These are phyloP conservation scores for Croton setiger DNA, from an alignment of 441 rosid genomes.

Conservation along the genomic window DNA sequence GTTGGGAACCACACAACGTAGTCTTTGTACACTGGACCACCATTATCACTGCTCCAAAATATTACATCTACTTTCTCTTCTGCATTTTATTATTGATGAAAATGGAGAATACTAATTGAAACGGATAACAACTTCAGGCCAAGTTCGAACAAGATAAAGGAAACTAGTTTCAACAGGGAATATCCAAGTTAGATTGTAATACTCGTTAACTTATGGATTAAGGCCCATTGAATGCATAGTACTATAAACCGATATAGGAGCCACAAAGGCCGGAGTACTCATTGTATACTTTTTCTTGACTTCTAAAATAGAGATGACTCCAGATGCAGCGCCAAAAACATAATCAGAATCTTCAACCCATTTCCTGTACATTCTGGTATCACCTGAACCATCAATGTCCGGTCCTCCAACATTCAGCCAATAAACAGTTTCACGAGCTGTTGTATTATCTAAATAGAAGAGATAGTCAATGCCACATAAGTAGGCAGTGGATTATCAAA, in stretches of 20 bases:
- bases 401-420: conserved; percentile 42
- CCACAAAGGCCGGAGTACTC: conserved; percentile 18
- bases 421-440: conserved; percentile 31
- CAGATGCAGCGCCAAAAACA: neutral
- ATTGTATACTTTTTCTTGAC: neutral
- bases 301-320: neutral
- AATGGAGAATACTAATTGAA: conserved; percentile 19
- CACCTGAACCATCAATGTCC: accelerated
- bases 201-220: neutral
- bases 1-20: conserved; percentile 8
- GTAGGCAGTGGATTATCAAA: neutral
- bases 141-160: conserved; percentile 32
- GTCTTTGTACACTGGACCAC: conserved; percentile 29
- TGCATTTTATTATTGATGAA: conserved; percentile 28
- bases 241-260: conserved; percentile 35
- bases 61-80: conserved; percentile 9
- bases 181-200: conserved; percentile 33
- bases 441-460: neutral
- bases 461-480: neutral
- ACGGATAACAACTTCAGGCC: too few relatives aligned
- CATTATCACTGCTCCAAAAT: conserved; percentile 14
- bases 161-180: conserved; percentile 36
- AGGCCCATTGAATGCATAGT: conserved; percentile 31
- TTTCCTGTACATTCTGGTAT: conserved; percentile 39
- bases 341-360: conserved; percentile 31